Evolutionary conservation across 768 basidiomycete genomes (phyloP), one percentile per base, ranked within the genome.

Genomic region (Galerina marginata): DNA sequence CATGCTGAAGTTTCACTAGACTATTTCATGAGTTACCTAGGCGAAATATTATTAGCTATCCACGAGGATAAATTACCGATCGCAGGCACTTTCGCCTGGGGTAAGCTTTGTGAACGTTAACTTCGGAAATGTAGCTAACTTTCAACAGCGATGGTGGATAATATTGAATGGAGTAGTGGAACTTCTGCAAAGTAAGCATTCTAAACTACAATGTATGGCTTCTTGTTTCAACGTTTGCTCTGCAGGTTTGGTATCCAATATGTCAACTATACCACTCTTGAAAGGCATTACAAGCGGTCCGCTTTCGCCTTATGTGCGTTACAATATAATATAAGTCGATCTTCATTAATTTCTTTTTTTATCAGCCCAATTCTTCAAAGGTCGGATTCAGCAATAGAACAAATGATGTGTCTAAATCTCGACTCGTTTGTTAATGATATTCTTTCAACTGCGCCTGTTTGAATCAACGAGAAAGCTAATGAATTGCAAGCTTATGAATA

Each of bases 1-100:
- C 9, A 36, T n/a, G 14, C 36, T 45, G 29, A 29, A 6, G 15
- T 29, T n/a, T 25, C 25, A 46, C 14, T 44, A 78, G 80, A 81
- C 59, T 83, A 83, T 63, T 80, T 72, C 57, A 75, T 83, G 77
- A 80, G 80, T 3, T 83, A 83, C 62, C 77, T 85, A 33, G 81
- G 81, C n/a, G 80, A 84, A 61, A 74, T 81, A 9, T 73, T 85
- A 7, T 72, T 78, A 7, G 73, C 81, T 3, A 83, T 84, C 54
- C 77, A 83, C 53, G 81, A 83, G 59, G 84, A 85, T 66, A 76
- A 77, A 0, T 69, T 81, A 7, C 81, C 82, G 0, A 72, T 83
- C 26, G 74, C 73, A 45, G 82, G 82, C 0, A 76, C 74, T 5
- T 83, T 83, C 61, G 75, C 78, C 40, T 83, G 82, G 82, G 78